Percentiles rank a stretch among this genome's conserved stretches.
phyloP scores from a whole-genome alignment of 108 stramenopile species.

The Cylindrotheca fusiformis region DNA sequence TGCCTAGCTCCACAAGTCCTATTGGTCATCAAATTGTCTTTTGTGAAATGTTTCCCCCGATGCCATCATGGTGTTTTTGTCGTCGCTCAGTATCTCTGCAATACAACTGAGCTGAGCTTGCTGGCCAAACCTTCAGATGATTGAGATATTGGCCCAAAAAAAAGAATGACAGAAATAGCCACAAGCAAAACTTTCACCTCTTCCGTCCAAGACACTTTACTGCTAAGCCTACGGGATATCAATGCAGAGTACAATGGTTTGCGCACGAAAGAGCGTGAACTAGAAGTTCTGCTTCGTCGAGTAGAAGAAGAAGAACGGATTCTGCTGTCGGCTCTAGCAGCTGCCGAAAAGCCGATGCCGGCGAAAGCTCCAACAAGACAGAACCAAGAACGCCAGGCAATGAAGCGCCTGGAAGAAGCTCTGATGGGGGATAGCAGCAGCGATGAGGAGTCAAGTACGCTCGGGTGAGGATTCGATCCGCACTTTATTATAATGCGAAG shows the following conservation, averaged over 20 bases:
- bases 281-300: neutral
- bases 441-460: neutral
- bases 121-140: too few relatives aligned
- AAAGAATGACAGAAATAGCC: too few relatives aligned
- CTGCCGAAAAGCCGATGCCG: neutral
- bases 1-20: too few relatives aligned
- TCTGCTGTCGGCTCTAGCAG: neutral
- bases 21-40: too few relatives aligned
- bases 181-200: too few relatives aligned
- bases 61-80: too few relatives aligned
- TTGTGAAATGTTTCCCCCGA: too few relatives aligned
- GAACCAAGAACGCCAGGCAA: neutral
- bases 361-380: neutral
- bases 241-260: neutral
- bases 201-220: too few relatives aligned
- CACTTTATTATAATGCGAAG: too few relatives aligned
- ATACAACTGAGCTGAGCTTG: neutral
- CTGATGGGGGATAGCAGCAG: neutral
- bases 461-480: too few relatives aligned
- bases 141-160: too few relatives aligned
- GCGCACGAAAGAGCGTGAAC: neutral
- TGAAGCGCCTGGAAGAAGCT: neutral
- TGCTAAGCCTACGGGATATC: too few relatives aligned
- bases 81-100: neutral
- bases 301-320: neutral